Evolutionary conservation across 2,329 filamentous ascomycete genomes (phyloP), one percentile per base, ranked within the genome.

Genomic region (Hymenoscyphus scutula): DNA sequence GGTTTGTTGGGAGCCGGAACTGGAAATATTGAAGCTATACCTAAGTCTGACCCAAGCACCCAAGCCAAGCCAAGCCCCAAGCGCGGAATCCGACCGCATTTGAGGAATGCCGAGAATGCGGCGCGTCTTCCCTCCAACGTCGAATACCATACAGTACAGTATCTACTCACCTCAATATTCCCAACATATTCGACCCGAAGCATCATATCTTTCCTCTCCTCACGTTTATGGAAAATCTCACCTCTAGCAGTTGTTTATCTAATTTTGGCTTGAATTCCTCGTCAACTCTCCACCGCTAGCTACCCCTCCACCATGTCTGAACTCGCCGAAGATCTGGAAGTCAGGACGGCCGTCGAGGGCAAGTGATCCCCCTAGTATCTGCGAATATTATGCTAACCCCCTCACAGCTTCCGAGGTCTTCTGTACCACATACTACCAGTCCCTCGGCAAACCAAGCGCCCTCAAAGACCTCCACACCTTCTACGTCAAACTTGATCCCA

Each of bases 341-440:
- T 73, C 38, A 76, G 73, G 60, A 72, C 76, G 56, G 72, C 73
- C 38, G 74, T 74, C 45, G 72, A 76, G 62, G 73, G 77, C 76
- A 74, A 66, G 58, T 56, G 41, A 13, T 17, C 45, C 53, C 5
- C 10, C 53, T 7, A n/a, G 15, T 30, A 58, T 11, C 11, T 53
- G 38, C 17, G 15, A 30, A 11, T 1, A 51, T 10, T 13, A 10
- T 30, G 23, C 65, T 60, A 61, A 62, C 66, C 55, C 67, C 56
- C 38, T 27, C 25, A 30, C 68, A 90, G 91, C 88, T 64, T 89
- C 91, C 59, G 84, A 89, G 69, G 79, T 77, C 60, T 94, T 96
- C 71, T 81, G 89, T 68, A 85, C 88, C 65, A 80, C 83, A 65
- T 96, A 89, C 79, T 96, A 96, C 78, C 80, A 82, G 30, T 83